Percentiles rank a stretch among this genome's conserved stretches.
Evolutionary conservation across 805 yeast species (phyloP).

Genomic region (Metschnikowia bowlesiae): DNA sequence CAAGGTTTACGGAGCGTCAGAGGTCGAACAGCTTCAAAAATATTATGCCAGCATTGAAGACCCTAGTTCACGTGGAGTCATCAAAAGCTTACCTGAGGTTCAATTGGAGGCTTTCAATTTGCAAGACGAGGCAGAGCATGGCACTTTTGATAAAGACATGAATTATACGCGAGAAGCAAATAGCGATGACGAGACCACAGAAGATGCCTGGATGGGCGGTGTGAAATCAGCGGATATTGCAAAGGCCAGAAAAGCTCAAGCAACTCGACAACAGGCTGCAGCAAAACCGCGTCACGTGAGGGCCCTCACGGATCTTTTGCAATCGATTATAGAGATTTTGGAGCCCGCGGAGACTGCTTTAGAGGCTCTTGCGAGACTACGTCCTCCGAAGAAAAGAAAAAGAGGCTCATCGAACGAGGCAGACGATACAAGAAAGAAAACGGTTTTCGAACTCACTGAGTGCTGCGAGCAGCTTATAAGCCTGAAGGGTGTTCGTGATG

Average conservation of each 20-base stretch:
- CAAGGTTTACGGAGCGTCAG: slow-evolving; percentile 6
- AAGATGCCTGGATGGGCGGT: slow-evolving; percentile 18
- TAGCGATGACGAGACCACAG: slow-evolving; percentile 25
- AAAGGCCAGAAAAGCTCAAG: slow-evolving; percentile 31
- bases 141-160: slow-evolving; percentile 58
- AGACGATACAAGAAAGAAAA: slow-evolving; percentile 13
- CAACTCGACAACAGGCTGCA: neutral
- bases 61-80: neutral
- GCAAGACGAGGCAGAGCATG: slow-evolving; percentile 52
- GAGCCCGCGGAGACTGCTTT: slow-evolving; percentile 58
- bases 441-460: slow-evolving; percentile 43
- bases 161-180: slow-evolving; percentile 46
- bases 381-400: slow-evolving; percentile 11
- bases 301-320: slow-evolving; percentile 15
- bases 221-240: slow-evolving; percentile 21
- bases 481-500: slow-evolving; percentile 35
- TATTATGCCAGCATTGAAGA: slow-evolving; percentile 30
- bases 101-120: slow-evolving; percentile 59
- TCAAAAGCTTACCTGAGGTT: neutral
- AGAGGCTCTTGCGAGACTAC: slow-evolving; percentile 47
- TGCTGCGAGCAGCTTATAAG: slow-evolving; percentile 42
- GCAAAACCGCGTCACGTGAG: neutral
- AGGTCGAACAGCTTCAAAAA: neutral
- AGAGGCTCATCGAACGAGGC: slow-evolving; percentile 12
- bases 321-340: slow-evolving; percentile 36